phyloP scores from a whole-genome alignment of 495 filamentous ascomycete genomes.

The Penicillium angulare region DNA sequence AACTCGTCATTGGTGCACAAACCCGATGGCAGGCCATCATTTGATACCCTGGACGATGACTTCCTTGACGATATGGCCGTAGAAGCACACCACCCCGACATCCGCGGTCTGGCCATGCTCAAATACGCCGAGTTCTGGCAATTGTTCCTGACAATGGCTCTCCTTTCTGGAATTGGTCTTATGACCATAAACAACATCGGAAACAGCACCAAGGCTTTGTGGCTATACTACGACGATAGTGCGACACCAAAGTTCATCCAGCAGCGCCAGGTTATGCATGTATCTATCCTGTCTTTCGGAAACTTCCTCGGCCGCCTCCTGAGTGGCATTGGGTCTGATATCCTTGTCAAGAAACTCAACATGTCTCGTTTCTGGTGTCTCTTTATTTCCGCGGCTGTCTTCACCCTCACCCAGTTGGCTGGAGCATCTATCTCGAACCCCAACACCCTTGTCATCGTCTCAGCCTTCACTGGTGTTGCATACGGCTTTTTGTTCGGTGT shows the following conservation, averaged over 20 bases:
- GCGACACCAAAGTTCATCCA: conserved; percentile 73
- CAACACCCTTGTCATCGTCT: conserved; percentile 72
- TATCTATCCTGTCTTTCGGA: conserved; percentile 84
- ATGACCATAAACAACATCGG: conserved; percentile 99
- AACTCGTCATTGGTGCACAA: conserved; percentile 80
- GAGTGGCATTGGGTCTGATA: conserved; percentile 76
- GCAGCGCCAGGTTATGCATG: conserved; percentile 83
- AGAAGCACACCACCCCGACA: conserved; percentile 75
- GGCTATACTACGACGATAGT: conserved; percentile 77
- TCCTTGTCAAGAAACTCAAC: conserved; percentile 74
- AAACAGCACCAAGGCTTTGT: conserved; percentile 77
- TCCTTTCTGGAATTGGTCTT: conserved; percentile 86
- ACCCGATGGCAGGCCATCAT: conserved; percentile 32
- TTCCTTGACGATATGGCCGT: conserved; percentile 35
- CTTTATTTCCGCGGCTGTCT: conserved; percentile 71
- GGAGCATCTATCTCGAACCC: conserved; percentile 81
- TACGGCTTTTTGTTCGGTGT: conserved; percentile 96
- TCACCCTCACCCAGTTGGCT: conserved; percentile 76
- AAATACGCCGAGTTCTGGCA: conserved; percentile 82
- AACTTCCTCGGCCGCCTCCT: conserved; percentile 77
- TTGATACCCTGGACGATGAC: conserved; percentile 39
- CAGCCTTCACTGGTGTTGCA: conserved; percentile 77
- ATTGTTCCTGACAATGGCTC: conserved; percentile 77
- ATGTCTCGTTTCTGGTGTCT: conserved; percentile 89
- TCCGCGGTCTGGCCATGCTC: conserved; percentile 82